A percentile compares a stretch with the other conserved stretches of the same genome.
phyloP scores from a whole-genome alignment of 1,284 basidiomycete genomes.

The Ustilago loliicola region DNA sequence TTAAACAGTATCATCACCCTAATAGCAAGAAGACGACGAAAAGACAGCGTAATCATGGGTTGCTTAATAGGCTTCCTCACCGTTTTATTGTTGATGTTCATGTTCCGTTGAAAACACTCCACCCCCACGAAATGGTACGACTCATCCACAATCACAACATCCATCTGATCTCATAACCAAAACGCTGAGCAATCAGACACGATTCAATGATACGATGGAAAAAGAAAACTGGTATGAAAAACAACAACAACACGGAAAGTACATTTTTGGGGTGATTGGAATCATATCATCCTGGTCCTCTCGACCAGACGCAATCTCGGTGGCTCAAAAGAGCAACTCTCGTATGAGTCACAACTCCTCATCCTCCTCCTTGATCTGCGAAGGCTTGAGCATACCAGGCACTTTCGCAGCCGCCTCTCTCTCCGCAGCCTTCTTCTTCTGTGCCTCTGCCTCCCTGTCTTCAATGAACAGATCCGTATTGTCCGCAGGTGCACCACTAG shows the following conservation, averaged over 20 bases:
- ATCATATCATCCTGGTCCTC: too few relatives aligned
- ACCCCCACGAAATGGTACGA: background rate
- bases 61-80: slow-evolving; percentile 86
- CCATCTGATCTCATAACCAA: too few relatives aligned
- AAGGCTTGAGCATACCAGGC: slow-evolving; percentile 97
- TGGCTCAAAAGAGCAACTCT: slow-evolving; percentile 54
- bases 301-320: too few relatives aligned
- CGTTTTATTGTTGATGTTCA: slow-evolving; percentile 82
- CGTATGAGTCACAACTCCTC: slow-evolving; percentile 65
- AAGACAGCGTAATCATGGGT: slow-evolving; percentile 92
- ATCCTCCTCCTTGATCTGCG: slow-evolving; percentile 66
- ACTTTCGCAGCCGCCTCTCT: slow-evolving; percentile 90
- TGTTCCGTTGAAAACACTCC: slow-evolving; percentile 28
- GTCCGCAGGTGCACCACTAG: slow-evolving; percentile 75
- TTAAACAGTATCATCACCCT: slow-evolving; percentile 90
- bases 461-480: slow-evolving; percentile 90
- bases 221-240: slow-evolving; percentile 24
- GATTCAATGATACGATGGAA: too few relatives aligned
- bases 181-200: too few relatives aligned
- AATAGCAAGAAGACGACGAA: slow-evolving; percentile 88
- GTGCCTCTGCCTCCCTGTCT: slow-evolving; percentile 90
- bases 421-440: slow-evolving; percentile 80
- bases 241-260: background rate
- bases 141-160: too few relatives aligned
- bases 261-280: slow-evolving; percentile 36